These are phyloP conservation scores for Diospyros kaki DNA, from an alignment of 148 eudicot genomes.

Conservation along the genomic window DNA sequence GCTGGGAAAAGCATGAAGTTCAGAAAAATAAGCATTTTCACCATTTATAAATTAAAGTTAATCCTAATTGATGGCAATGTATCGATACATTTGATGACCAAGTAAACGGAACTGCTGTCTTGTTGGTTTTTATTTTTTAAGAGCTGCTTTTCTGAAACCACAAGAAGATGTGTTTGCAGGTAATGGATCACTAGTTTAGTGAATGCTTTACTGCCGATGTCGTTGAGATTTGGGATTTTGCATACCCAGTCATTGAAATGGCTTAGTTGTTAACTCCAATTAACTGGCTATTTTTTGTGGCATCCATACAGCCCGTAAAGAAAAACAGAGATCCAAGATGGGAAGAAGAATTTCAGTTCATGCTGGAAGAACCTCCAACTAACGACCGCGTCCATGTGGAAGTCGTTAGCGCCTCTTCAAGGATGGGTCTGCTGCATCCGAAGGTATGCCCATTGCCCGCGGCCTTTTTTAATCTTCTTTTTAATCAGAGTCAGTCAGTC, in stretches of 20 bases:
- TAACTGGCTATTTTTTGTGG: not conserved
- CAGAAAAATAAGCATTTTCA: not conserved
- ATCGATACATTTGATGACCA: not conserved
- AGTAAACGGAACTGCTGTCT: too few species aligned
- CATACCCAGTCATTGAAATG: not conserved
- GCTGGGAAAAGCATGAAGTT: not conserved
- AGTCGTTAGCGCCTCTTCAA: constrained; percentile 36
- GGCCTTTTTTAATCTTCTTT: too few species aligned
- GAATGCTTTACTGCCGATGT: not conserved
- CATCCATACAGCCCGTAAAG: constrained; percentile 39
- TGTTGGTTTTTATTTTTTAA: too few species aligned
- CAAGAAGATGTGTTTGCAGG: not conserved
- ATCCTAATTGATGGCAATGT: not conserved
- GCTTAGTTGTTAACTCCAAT: not conserved
- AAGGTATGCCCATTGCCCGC: too few species aligned
- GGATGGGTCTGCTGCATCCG: constrained; percentile 28
- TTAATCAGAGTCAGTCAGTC: too few species aligned
- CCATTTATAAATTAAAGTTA: not conserved
- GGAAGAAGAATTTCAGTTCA: constrained; percentile 51
- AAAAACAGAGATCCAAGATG: constrained; percentile 54
- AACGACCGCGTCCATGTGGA: constrained; percentile 43
- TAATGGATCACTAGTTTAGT: not conserved
- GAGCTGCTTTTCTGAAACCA: too few species aligned
- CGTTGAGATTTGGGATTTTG: not conserved
- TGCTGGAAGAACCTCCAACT: constrained; percentile 49